These are phyloP conservation scores for Dryadomyces quercivorus DNA, from an alignment of 2,329 filamentous ascomycete species.

Conservation along the genomic window DNA sequence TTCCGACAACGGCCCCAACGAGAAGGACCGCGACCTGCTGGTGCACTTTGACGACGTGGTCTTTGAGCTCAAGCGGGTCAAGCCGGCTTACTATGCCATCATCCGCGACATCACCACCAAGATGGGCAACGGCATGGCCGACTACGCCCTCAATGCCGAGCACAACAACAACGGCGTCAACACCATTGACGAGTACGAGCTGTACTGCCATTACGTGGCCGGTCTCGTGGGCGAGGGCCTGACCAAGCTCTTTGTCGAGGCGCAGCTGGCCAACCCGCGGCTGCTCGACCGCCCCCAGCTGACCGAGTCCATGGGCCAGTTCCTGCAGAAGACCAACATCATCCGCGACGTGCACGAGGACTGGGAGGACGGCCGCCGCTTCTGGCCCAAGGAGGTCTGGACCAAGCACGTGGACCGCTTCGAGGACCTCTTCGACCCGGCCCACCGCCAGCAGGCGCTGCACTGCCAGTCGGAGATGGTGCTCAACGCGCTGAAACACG, in stretches of 20 bases:
- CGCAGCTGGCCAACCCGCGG: slow-evolving; percentile 73
- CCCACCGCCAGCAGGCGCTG: slow-evolving; percentile 65
- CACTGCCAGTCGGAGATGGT: slow-evolving; percentile 91
- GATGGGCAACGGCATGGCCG: slow-evolving; percentile 99
- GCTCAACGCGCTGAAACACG: slow-evolving; percentile 73
- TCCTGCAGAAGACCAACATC: slow-evolving; percentile 97
- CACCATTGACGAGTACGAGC: slow-evolving; percentile 79
- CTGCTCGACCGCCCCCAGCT: slow-evolving; percentile 68
- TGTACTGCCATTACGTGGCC: slow-evolving; percentile 98
- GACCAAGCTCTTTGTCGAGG: slow-evolving; percentile 80
- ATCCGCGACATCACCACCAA: slow-evolving; percentile 86
- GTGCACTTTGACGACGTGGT: slow-evolving; percentile 87
- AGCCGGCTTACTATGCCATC: slow-evolving; percentile 70
- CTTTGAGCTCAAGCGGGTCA: slow-evolving; percentile 76
- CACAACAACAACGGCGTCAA: slow-evolving; percentile 69
- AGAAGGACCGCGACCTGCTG: slow-evolving; percentile 87
- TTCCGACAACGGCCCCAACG: slow-evolving; percentile 69
- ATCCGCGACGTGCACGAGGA: slow-evolving; percentile 93
- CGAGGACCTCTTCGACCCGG: slow-evolving; percentile 77
- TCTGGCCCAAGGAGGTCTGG: slow-evolving; percentile 97
- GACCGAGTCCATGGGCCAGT: slow-evolving; percentile 92
- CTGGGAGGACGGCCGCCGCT: slow-evolving; percentile 72
- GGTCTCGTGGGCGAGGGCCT: slow-evolving; percentile 92
- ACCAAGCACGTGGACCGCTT: slow-evolving; percentile 85
- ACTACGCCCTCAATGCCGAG: slow-evolving; percentile 78